These are phyloP conservation scores for Carex sylvatica DNA, from an alignment of 202 grass and related monocot genomes.

Conservation along the genomic window DNA sequence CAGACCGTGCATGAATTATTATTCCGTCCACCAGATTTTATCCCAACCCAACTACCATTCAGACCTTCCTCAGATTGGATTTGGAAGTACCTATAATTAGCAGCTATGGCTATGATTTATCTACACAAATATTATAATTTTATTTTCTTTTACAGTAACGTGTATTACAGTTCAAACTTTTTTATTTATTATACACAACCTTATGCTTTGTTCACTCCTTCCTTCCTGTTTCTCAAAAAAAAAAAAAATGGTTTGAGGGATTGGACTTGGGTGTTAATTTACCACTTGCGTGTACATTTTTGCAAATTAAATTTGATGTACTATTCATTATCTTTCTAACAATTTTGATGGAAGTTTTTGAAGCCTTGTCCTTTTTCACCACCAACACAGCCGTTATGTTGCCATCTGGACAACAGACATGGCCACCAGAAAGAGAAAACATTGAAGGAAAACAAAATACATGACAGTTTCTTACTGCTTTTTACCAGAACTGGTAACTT, in stretches of 20 bases:
- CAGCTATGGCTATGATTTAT: background rate
- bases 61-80: constrained; percentile 9
- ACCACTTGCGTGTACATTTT: background rate
- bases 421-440: background rate
- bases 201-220: background rate
- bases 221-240: background rate
- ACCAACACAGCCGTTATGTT: background rate
- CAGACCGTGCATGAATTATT: background rate
- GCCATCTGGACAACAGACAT: constrained; percentile 26
- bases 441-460: constrained; percentile 7
- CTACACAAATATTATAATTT: background rate
- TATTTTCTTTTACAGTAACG: background rate
- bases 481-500: constrained; percentile 6
- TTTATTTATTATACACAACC: background rate
- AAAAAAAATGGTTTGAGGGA: background rate
- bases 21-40: constrained; percentile 5
- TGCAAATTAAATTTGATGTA: background rate
- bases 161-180: background rate
- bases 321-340: constrained; percentile 6
- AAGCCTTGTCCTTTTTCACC: constrained; percentile 10
- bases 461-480: constrained; percentile 21
- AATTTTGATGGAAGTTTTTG: constrained; percentile 6
- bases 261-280: background rate
- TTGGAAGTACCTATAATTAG: constrained; percentile 18
- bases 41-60: constrained; percentile 28